Percentiles rank a stretch among this genome's conserved stretches.
phyloP scores from a whole-genome alignment of 495 filamentous ascomycete species.

The Aspergillus saccharolyticus region DNA sequence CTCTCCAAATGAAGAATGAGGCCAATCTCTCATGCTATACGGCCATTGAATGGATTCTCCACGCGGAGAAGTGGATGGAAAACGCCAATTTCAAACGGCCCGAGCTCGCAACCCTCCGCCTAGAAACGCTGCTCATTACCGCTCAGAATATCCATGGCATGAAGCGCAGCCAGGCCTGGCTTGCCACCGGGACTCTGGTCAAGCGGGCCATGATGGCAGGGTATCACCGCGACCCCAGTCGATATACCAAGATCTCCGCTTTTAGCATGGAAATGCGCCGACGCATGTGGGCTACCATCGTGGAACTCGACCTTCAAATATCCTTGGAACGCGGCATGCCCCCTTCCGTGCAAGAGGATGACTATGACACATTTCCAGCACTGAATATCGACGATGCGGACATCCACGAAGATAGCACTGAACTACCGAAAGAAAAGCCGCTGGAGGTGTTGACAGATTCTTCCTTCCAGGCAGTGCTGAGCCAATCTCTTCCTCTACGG shows the following conservation, averaged over 20 bases:
- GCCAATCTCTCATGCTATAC: conserved; percentile 41
- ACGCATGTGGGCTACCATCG: conserved; percentile 62
- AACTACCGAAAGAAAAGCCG: conserved; percentile 29
- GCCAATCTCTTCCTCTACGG: conserved; percentile 32
- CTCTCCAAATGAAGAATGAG: conserved; percentile 47
- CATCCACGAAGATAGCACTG: conserved; percentile 32
- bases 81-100: conserved; percentile 51
- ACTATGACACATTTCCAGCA: conserved; percentile 54
- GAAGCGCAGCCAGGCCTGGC: conserved; percentile 55
- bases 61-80: conserved; percentile 59
- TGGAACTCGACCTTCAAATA: conserved; percentile 58
- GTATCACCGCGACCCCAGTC: conserved; percentile 51
- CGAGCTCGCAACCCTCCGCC: conserved; percentile 51
- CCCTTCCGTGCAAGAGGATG: conserved; percentile 46
- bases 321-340: conserved; percentile 56
- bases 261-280: conserved; percentile 62
- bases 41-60: conserved; percentile 57
- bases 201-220: conserved; percentile 53
- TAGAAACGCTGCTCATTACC: conserved; percentile 55
- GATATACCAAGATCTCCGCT: conserved; percentile 48
- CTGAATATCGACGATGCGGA: conserved; percentile 48
- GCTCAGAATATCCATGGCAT: conserved; percentile 52
- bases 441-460: conserved; percentile 34
- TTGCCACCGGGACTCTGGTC: conserved; percentile 51
- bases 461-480: conserved; percentile 32